These are phyloP conservation scores for Chalciporus sp. DNA, from an alignment of 1,284 basidiomycete genomes.

Conservation along the genomic window DNA sequence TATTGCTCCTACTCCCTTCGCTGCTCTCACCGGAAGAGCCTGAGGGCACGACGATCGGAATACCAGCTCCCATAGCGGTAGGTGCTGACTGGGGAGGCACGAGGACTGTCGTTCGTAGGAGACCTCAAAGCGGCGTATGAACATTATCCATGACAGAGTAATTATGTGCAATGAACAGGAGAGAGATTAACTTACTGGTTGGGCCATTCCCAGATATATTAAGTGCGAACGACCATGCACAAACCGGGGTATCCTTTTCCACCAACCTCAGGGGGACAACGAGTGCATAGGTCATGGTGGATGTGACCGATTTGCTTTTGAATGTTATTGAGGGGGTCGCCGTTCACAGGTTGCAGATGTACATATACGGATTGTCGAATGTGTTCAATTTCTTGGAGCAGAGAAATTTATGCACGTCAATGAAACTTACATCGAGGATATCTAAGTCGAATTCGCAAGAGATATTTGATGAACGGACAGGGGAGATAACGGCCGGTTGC, in stretches of 20 bases:
- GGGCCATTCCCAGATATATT: not conserved
- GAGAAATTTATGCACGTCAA: too few relatives aligned
- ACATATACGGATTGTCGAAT: too few relatives aligned
- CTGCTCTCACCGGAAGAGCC: not conserved
- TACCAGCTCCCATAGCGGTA: not conserved
- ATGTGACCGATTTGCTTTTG: not conserved
- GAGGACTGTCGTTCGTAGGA: not conserved
- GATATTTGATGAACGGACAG: too few relatives aligned
- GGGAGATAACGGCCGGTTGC: too few relatives aligned
- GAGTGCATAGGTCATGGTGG: not conserved
- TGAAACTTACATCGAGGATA: too few relatives aligned
- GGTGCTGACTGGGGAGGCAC: not conserved
- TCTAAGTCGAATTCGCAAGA: too few relatives aligned
- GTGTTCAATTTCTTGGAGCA: too few relatives aligned
- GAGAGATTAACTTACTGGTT: not conserved
- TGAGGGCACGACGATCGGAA: too few relatives aligned
- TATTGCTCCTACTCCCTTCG: not conserved
- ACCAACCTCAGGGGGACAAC: not conserved
- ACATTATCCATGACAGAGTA: not conserved
- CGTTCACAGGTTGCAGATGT: too few relatives aligned
- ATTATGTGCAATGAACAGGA: too few relatives aligned
- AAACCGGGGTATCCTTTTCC: not conserved
- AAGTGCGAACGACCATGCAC: not conserved
- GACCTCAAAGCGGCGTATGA: too few relatives aligned
- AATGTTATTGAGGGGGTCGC: not conserved